Evolutionary conservation across 495 filamentous ascomycete genomes (phyloP), one percentile per base, ranked within the genome.

Genomic region (Penicillium bialowiezense): DNA sequence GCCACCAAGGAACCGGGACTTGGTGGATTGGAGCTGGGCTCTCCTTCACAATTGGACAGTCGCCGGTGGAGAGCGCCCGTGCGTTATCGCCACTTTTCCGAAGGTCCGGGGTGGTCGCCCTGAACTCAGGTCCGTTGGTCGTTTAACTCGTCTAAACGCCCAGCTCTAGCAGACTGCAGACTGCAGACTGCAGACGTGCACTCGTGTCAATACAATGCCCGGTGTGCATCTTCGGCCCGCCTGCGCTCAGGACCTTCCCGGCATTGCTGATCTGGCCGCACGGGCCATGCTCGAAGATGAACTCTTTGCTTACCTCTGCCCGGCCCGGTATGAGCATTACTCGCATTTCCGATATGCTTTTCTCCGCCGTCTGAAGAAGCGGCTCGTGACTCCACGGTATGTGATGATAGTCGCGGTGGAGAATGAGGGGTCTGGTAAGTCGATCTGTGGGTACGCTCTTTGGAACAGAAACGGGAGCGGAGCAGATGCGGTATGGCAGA

Each of bases 241-340:
- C 14, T 32, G 37, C 18, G 8, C 32, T 14, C 26, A 38, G 19
- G 54, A 50, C 28, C 48, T 61, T 17, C 48, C 48, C 23, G 15
- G 5, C 51, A 7, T 55, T 19, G 58, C 54, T 13, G 54, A 54
- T 32, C 35, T 61, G 12, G 41, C 50, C 15, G 43, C 44, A 7
- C 40, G 45, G 39, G 43, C 54, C 35, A 54, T 60, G 57, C 20
- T 54, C 3, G 41, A 59, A 8, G 52, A 55, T 24, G 51, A 53
- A 32, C 56, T 53, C 12, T 51, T 48, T 42, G 41, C 48, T 41
- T 43, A 43, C 7, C 37, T 59, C 23, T 60, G 52, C 15, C 52
- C 55, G 24, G 44, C 24, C 29, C 45, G 57, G 3, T 40, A 39
- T 24, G 36, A 45, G 14, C 47, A 46, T 28, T 48, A 48, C 49